Conservation (phyloP, 345 rosid species). For the Citrus sp. region DNA sequence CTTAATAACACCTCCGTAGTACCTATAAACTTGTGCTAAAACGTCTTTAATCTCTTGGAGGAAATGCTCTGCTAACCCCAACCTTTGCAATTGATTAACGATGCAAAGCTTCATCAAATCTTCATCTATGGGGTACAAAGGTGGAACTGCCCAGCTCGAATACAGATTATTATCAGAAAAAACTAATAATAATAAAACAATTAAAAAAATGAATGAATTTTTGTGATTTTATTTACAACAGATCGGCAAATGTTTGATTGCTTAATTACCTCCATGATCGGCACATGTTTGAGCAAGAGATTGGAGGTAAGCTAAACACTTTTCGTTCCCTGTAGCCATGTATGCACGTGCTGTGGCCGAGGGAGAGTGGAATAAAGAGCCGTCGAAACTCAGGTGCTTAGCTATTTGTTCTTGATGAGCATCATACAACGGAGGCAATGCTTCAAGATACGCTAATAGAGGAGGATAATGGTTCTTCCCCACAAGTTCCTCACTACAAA, state of each 20-base stretch:
- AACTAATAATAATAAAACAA: not conserved
- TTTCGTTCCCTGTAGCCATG: constrained; percentile 46
- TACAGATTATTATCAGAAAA: not conserved
- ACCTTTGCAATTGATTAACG: constrained; percentile 41
- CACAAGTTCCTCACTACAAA: constrained; percentile 36
- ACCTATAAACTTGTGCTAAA: constrained; percentile 45
- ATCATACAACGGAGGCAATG: constrained; percentile 23
- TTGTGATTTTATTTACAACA: not conserved
- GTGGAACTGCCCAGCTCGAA: constrained; percentile 46
- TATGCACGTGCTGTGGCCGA: constrained; percentile 64
- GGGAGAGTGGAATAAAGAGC: constrained; percentile 64
- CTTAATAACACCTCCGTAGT: not conserved
- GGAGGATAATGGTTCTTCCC: constrained; percentile 30
- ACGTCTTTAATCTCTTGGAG: constrained; percentile 36
- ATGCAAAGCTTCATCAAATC: constrained; percentile 47
- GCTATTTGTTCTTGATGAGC: constrained; percentile 23
- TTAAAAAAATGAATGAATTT: no score
- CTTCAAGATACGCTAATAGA: constrained; percentile 50
- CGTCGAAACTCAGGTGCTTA: constrained; percentile 30
- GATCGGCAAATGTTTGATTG: not conserved
- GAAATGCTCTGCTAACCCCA: constrained; percentile 55
- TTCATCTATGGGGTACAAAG: constrained; percentile 45
- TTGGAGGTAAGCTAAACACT: constrained; percentile 43
- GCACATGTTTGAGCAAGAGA: constrained; percentile 34
- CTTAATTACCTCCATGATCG: constrained; percentile 36